Conservation (phyloP, 345 rosid genomes). For the Eucalyptus polyanthemos region DNA sequence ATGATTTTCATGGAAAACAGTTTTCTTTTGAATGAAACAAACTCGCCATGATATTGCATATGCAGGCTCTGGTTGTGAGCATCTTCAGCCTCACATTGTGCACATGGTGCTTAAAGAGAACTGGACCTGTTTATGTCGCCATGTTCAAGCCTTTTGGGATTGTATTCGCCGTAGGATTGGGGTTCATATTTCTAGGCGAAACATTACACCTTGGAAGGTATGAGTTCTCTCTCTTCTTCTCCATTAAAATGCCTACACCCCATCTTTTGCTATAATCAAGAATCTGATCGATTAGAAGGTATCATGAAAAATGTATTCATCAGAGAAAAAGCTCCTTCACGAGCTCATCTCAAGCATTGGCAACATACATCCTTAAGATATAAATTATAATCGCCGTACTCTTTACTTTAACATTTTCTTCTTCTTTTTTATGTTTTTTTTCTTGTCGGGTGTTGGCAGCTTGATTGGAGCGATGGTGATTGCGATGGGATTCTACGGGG, state of each 20-base stretch:
- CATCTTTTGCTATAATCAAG: neutral
- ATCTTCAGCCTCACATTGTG: neutral
- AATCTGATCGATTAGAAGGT: neutral
- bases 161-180: neutral
- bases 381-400: neutral
- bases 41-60: neutral
- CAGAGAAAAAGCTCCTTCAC: neutral
- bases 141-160: neutral
- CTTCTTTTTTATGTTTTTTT: too few species aligned
- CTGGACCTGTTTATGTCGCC: neutral
- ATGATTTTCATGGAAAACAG: neutral
- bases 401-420: rapidly evolving
- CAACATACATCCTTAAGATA: neutral
- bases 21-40: neutral
- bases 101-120: neutral
- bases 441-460: neutral
- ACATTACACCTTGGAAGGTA: neutral
- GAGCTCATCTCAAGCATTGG: neutral
- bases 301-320: neutral
- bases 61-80: neutral
- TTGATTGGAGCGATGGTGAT: neutral
- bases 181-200: neutral
- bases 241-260: neutral
- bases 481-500: neutral
- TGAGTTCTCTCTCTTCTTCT: neutral